A percentile compares a stretch with the other conserved stretches of the same genome.
Evolutionary conservation across 1,139 yeast species (phyloP).

Genomic region (Blastobotrys petasosporus): DNA sequence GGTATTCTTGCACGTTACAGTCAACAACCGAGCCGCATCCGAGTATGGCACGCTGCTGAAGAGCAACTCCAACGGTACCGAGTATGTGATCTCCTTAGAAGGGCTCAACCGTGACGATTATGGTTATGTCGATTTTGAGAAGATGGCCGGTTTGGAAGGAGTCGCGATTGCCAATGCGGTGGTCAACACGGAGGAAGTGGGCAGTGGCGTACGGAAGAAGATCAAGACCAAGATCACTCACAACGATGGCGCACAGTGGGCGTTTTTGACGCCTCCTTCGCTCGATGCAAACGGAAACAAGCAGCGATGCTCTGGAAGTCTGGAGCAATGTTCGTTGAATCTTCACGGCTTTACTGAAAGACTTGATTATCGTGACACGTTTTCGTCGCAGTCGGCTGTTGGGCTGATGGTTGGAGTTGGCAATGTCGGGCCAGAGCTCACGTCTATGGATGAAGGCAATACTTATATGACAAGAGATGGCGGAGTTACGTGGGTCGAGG

Average conservation of each 20-base stretch:
- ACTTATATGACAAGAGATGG: conserved; percentile 83
- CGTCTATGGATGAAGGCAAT: conserved; percentile 47
- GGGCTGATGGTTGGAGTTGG: conserved; percentile 88
- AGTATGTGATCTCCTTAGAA: conserved; percentile 69
- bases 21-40: conserved; percentile 42
- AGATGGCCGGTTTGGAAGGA: conserved; percentile 84
- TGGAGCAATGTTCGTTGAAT: conserved; percentile 66
- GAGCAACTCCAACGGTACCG: conserved; percentile 92
- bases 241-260: conserved; percentile 93
- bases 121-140: conserved; percentile 89
- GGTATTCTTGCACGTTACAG: conserved; percentile 77
- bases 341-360: conserved; percentile 91
- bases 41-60: conserved; percentile 83
- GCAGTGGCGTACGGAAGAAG: conserved; percentile 43
- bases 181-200: conserved; percentile 42
- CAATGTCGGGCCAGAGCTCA: conserved; percentile 68
- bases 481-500: conserved; percentile 82
- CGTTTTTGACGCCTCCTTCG: conserved; percentile 58
- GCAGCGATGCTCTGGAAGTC: conserved; percentile 42
- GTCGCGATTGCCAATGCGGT: conserved; percentile 71
- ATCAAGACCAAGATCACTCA: conserved; percentile 71
- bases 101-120: conserved; percentile 63
- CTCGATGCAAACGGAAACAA: conserved; percentile 56
- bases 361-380: conserved; percentile 74
- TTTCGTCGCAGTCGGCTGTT: conserved; percentile 80